phyloP scores from a whole-genome alignment of 2,329 filamentous ascomycete genomes.

The Aspergillus vadensis region DNA sequence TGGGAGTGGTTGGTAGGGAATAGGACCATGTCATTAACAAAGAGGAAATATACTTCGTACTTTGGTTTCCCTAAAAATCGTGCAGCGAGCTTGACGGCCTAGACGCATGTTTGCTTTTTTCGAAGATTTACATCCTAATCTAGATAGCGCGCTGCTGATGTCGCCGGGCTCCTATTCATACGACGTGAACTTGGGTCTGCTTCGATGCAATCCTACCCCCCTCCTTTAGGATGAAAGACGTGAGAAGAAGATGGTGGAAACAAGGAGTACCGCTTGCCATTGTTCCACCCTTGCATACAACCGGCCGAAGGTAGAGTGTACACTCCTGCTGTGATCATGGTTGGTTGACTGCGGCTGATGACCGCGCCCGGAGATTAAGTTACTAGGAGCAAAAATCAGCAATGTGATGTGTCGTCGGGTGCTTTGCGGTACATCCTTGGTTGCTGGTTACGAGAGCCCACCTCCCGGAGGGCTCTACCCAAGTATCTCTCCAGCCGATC shows the following conservation, averaged over 20 bases:
- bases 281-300: background rate
- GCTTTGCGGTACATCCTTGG: background rate
- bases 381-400: background rate
- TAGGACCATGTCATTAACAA: background rate
- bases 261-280: background rate
- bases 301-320: background rate
- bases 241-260: background rate
- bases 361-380: background rate
- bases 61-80: background rate
- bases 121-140: background rate
- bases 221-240: too few relatives aligned
- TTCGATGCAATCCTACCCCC: too few relatives aligned
- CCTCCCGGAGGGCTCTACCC: background rate
- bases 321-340: background rate
- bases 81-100: background rate
- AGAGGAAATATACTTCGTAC: background rate
- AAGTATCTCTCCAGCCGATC: background rate
- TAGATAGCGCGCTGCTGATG: background rate
- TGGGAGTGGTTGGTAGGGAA: background rate
- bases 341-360: background rate
- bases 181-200: background rate
- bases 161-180: background rate
- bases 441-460: too few relatives aligned
- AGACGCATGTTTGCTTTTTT: slow-evolving; percentile 4
- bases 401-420: slow-evolving; percentile 6